Evolutionary conservation across 2,329 filamentous ascomycete species (phyloP).

Genomic region (Diatrype stigma): DNA sequence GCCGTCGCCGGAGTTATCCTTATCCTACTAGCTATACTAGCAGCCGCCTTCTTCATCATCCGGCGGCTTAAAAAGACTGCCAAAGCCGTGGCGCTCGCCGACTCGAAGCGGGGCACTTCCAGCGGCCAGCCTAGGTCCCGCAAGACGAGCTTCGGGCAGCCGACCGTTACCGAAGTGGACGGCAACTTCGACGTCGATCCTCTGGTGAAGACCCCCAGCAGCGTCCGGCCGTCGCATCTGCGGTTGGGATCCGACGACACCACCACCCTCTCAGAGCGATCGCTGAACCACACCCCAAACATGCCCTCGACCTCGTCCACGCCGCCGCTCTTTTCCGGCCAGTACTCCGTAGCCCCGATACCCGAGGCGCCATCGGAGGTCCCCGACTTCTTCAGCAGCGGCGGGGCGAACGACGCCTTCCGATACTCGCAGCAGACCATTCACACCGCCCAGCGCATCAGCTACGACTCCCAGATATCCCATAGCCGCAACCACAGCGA

Average conservation of each 20-base stretch:
- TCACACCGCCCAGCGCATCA: constrained; percentile 13
- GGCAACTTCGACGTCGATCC: constrained; percentile 40
- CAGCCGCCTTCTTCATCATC: constrained; percentile 45
- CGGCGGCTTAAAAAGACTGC: constrained; percentile 45
- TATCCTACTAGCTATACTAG: constrained; percentile 44
- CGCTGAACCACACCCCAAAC: constrained; percentile 16
- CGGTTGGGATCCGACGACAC: constrained; percentile 18
- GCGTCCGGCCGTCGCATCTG: constrained; percentile 13
- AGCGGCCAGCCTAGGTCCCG: constrained; percentile 28
- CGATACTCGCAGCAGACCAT: constrained; percentile 14
- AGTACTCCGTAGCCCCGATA: constrained; percentile 10
- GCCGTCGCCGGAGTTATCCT: constrained; percentile 49
- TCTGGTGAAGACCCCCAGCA: constrained; percentile 29
- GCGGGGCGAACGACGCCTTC: constrained; percentile 21
- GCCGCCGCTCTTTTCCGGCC: constrained; percentile 15
- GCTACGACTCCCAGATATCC: constrained; percentile 34
- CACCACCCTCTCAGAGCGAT: constrained; percentile 7
- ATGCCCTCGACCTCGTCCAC: constrained; percentile 16
- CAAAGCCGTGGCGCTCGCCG: constrained; percentile 31
- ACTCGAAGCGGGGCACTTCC: constrained; percentile 30
- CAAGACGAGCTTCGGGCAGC: constrained; percentile 33
- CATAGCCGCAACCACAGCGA: constrained; percentile 41
- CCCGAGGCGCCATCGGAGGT: constrained; percentile 15
- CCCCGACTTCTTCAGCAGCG: constrained; percentile 25
- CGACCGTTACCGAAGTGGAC: constrained; percentile 40